These are phyloP conservation scores for Verticillium tricorpus DNA, from an alignment of 2,329 filamentous ascomycete species.

Conservation along the genomic window DNA sequence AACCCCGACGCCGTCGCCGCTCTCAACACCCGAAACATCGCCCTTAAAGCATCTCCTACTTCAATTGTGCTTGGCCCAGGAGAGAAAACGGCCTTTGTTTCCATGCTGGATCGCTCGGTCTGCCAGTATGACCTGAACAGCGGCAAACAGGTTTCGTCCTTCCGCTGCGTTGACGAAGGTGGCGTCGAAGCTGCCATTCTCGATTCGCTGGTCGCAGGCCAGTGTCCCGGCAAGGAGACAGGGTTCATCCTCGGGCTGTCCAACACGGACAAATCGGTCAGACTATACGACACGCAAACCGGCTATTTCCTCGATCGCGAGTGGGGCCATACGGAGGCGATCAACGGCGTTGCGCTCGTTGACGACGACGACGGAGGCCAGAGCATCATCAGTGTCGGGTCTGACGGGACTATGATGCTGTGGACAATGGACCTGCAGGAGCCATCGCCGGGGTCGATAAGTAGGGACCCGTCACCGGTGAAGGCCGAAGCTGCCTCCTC, in stretches of 20 bases:
- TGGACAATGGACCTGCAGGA: conserved; percentile 58
- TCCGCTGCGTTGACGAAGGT: conserved; percentile 79
- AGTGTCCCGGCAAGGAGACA: conserved; percentile 46
- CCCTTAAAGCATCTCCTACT: conserved; percentile 79
- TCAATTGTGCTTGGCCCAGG: conserved; percentile 73
- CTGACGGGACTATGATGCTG: conserved; percentile 80
- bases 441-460: conserved; percentile 30
- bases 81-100: conserved; percentile 53
- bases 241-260: conserved; percentile 81
- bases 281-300: conserved; percentile 76
- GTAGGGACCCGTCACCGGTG: conserved; percentile 50
- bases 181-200: conserved; percentile 78
- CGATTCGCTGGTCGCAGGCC: conserved; percentile 67
- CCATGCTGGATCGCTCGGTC: conserved; percentile 55
- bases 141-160: conserved; percentile 66
- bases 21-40: conserved; percentile 70
- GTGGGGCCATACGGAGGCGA: conserved; percentile 92
- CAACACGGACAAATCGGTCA: conserved; percentile 91
- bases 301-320: conserved; percentile 80
- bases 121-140: conserved; percentile 60
- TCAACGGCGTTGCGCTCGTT: conserved; percentile 76
- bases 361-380: conserved; percentile 52
- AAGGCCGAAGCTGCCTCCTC: conserved; percentile 47
- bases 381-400: conserved; percentile 67
- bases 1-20: conserved; percentile 67